Evolutionary conservation across 768 basidiomycete genomes (phyloP), one percentile per base, ranked within the genome.

Genomic region (Grammothele lineata): DNA sequence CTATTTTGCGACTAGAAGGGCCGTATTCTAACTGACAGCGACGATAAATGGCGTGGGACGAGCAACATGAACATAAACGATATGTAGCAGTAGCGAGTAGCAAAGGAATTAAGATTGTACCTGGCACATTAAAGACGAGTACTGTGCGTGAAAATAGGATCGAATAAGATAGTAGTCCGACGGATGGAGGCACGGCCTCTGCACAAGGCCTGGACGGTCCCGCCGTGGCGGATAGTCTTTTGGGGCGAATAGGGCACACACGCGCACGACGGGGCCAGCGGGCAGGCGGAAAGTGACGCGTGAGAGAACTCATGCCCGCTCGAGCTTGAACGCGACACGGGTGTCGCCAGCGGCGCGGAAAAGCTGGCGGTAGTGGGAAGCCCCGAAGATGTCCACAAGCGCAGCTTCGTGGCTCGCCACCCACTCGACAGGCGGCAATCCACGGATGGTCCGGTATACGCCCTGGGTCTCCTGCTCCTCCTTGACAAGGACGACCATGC

Each of bases 391-490:
- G 42, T 87, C 83, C 45, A 77, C 70, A 34, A 92, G 78, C 38
- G 76, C 70, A 4, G 70, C 63, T 63, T 89, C 80, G 61, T 92
- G 80, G 30, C 76, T 75, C 51, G 74, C 77, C 47, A 92, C 73
- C 88, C 88, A 92, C 32, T 85, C 75, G n/a, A 75, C 73, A 10
- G 87, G 79, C 17, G 89, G 88, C 14, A 91, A 66, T 17, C 82
- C 87, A 52, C 88, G 85, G 47, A 79, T 84, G 39, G 88, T 92
- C 53, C 80, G 78, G 63, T 84, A 82, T 10, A 78, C 62, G 35
- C 81, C 85, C 61, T 85, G 72, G 8, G 62, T 64, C n/a, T 85
- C 69, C 55, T 76, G 72, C 60, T 91, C 89, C 59, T 89, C 87
- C 57, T 84, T 83, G 54, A 81, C 78, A 46, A 90, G 70, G 39